phyloP scores from a whole-genome alignment of 2,329 filamentous ascomycete species.

The Sporothrix curviconia region DNA sequence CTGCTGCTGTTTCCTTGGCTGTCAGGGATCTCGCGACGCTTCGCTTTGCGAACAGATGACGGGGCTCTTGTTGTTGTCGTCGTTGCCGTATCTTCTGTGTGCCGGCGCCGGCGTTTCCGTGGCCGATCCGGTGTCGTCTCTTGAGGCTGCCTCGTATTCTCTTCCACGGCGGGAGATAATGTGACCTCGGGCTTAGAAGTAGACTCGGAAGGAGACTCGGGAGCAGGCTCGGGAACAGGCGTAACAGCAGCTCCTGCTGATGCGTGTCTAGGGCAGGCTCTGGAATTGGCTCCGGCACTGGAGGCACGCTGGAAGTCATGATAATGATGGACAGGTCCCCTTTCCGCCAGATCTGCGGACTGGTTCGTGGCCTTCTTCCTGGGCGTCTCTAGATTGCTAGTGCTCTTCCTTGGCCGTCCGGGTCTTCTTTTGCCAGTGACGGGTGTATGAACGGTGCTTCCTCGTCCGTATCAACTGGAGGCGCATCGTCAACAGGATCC shows the following conservation, averaged over 20 bases:
- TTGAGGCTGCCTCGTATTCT: no score
- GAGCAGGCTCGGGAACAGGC: not conserved
- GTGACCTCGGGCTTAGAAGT: no score
- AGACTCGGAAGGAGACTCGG: not conserved
- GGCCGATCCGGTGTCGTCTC: not conserved
- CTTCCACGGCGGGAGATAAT: no score
- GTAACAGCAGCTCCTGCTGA: not conserved
- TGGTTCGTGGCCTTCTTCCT: not conserved
- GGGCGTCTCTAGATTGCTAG: no score
- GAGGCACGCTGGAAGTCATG: not conserved
- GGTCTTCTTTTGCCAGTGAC: not conserved
- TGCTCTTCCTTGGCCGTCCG: not conserved
- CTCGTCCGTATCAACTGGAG: not conserved
- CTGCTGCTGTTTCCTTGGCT: constrained; percentile 18
- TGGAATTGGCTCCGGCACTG: not conserved
- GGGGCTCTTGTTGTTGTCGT: no score
- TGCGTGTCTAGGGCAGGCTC: not conserved
- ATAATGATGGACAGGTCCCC: not conserved
- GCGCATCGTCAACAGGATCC: not conserved
- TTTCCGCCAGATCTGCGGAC: not conserved
- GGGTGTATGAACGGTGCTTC: no score
- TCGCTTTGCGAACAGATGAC: no score
- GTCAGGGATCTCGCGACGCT: constrained; percentile 1
- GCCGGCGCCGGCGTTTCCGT: not conserved
- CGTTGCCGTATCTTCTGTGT: no score